Conservation (phyloP, 208 protist species). For the Trypanosoma avium region DNA sequence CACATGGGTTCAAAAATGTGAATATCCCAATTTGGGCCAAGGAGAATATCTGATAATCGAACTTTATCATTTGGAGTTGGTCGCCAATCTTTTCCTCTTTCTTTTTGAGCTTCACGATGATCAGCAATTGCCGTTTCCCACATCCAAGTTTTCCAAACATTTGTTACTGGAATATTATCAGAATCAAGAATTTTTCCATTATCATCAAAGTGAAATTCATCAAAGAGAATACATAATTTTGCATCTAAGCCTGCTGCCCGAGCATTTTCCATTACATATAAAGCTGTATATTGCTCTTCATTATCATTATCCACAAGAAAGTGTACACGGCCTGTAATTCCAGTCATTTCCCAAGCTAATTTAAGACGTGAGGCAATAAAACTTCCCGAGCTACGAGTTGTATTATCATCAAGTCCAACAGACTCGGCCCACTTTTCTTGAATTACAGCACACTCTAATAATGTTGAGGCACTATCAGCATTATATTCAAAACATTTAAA, state of each 20-base stretch:
- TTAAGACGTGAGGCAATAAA: slow-evolving; percentile 56
- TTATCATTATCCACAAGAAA: slow-evolving; percentile 85
- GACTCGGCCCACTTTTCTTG: slow-evolving; percentile 87
- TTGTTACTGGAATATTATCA: slow-evolving; percentile 72
- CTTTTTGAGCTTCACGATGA: slow-evolving; percentile 52
- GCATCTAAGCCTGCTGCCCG: slow-evolving; percentile 68
- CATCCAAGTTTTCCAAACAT: slow-evolving; percentile 93
- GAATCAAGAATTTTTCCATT: slow-evolving; percentile 68
- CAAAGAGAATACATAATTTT: slow-evolving; percentile 87
- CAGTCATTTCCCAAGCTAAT: slow-evolving; percentile 60
- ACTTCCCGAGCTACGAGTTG: slow-evolving; percentile 60
- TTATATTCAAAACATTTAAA: slow-evolving; percentile 94
- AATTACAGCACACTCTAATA: slow-evolving; percentile 86
- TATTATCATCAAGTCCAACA: slow-evolving; percentile 54
- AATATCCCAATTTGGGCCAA: slow-evolving; percentile 67
- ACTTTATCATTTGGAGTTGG: slow-evolving; percentile 71
- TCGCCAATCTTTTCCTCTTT: slow-evolving; percentile 68
- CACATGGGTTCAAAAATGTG: slow-evolving; percentile 90
- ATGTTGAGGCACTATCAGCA: slow-evolving; percentile 87
- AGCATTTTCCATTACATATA: slow-evolving; percentile 76
- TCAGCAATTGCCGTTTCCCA: slow-evolving; percentile 88
- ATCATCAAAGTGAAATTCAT: slow-evolving; percentile 87
- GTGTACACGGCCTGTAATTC: slow-evolving; percentile 76
- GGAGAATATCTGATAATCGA: slow-evolving; percentile 82
- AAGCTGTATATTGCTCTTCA: slow-evolving; percentile 89